Evolutionary conservation across 345 rosid species (phyloP).

Genomic region (Odontarrhena argentea): DNA sequence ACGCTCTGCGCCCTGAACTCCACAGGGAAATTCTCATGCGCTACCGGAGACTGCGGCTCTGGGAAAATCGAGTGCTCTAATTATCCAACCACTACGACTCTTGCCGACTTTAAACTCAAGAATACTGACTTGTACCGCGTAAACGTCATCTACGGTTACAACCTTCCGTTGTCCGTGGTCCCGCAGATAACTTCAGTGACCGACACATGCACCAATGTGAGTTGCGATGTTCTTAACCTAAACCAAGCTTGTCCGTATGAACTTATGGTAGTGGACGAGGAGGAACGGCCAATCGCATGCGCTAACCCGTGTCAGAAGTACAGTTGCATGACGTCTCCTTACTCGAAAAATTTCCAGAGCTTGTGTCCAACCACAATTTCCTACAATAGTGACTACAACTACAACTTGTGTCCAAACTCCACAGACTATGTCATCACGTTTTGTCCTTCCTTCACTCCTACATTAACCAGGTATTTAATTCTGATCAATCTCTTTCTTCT

Average conservation of each 20-base stretch:
- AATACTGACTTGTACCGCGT: constrained; percentile 44
- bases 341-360: constrained; percentile 48
- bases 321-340: constrained; percentile 42
- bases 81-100: constrained; percentile 47
- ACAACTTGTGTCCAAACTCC: constrained; percentile 45
- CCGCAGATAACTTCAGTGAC: not conserved
- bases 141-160: constrained; percentile 37
- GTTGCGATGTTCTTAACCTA: constrained; percentile 38
- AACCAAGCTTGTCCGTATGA: constrained; percentile 50
- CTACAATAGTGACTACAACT: constrained; percentile 48
- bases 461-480: not conserved
- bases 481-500: not conserved
- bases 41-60: constrained; percentile 49
- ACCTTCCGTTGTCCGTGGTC: constrained; percentile 16
- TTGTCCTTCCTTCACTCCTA: not conserved
- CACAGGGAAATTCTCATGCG: not conserved
- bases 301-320: constrained; percentile 54
- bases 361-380: constrained; percentile 60
- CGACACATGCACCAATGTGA: not conserved
- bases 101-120: constrained; percentile 48
- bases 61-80: constrained; percentile 48
- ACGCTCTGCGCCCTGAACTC: constrained; percentile 43
- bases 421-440: constrained; percentile 36
- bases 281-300: constrained; percentile 43
- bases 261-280: constrained; percentile 35